Evolutionary conservation across 1,139 yeast genomes (phyloP).

Genomic region (Sugiyamaella grinbergsii): DNA sequence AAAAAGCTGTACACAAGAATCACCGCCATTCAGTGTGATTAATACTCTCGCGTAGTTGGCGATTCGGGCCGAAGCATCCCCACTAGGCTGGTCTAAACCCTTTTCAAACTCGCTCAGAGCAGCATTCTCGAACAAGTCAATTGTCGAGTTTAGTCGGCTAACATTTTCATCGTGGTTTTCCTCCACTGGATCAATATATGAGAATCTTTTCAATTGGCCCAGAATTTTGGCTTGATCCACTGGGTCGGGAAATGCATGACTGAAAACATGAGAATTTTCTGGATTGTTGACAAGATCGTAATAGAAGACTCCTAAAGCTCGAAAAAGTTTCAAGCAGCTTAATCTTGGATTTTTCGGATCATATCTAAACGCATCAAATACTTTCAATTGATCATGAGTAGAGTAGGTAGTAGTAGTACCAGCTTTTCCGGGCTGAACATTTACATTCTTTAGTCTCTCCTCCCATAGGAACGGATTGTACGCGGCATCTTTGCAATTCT

Average conservation of each 20-base stretch:
- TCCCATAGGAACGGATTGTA: slow-evolving; percentile 53
- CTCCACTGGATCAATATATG: slow-evolving; percentile 46
- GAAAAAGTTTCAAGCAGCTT: slow-evolving; percentile 30
- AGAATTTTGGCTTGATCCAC: slow-evolving; percentile 40
- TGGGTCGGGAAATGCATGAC: slow-evolving; percentile 31
- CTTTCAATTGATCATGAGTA: slow-evolving; percentile 24
- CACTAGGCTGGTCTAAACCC: slow-evolving; percentile 45
- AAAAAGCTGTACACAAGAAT: slow-evolving; percentile 51
- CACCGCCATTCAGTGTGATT: slow-evolving; percentile 45
- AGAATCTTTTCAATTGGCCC: slow-evolving; percentile 38
- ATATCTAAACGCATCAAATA: slow-evolving; percentile 29
- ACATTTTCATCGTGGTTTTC: slow-evolving; percentile 45
- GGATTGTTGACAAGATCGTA: slow-evolving; percentile 33
- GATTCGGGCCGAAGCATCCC: slow-evolving; percentile 34
- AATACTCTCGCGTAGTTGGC: slow-evolving; percentile 43
- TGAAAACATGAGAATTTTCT: slow-evolving; percentile 34
- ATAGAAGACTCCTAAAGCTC: slow-evolving; percentile 35
- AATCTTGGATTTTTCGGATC: slow-evolving; percentile 27
- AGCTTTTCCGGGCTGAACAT: slow-evolving; percentile 25
- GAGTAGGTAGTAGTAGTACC: background rate
- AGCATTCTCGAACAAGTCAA: slow-evolving; percentile 75
- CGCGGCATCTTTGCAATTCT: slow-evolving; percentile 42
- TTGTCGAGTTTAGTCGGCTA: slow-evolving; percentile 56
- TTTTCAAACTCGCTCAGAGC: slow-evolving; percentile 69
- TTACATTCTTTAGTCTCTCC: slow-evolving; percentile 51